Evolutionary conservation across 495 filamentous ascomycete species (phyloP), one percentile per base, ranked within the genome.

Genomic region (Cryomyces antarcticus): DNA sequence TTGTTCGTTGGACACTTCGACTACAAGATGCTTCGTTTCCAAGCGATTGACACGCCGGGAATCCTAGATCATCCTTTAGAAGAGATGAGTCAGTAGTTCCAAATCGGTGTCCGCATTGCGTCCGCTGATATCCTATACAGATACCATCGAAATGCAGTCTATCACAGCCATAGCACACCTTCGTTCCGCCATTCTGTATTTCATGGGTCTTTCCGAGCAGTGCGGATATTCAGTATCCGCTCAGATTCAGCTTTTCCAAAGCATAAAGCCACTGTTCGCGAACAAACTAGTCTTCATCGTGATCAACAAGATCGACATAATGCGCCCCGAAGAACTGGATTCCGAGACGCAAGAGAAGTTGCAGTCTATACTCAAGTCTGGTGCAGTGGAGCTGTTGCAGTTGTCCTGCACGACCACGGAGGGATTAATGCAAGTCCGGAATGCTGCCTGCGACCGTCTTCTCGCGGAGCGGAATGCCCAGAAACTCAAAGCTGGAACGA

Each of bases 131-230:
- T 24, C 17, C 17, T 24, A 24, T 24, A 24, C 17, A 24, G 17
- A 96, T 64, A 95, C 89, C 7, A 97, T 97, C 58, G 92, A 97
- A 62, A 95, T 96, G 87, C 89, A 85, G 60, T 86, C 79, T 11
- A 95, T 97, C 48, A 95, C 88, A 9, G 89, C 89, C 7, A 92
- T 97, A 62, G 89, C 89, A 37, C 89, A 97, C 69, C 66, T 97
- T 45, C 76, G 89, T 40, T 87, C 83, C 29, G 87, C 87, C 27
- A 86, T 96, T 45, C 66, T 94, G 43, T 97, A 95, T 62, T 97
- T 97, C 62, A 93, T 97, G 76, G 89, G 96, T 64, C 71, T 96
- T 45, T 89, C 82, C 12, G 92, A 96, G 64, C 86, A 95, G 66
- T 97, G 89, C 49, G 89, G 89, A 31, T 97, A 95, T 67, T 85